Base-by-base conservation (phyloP, 306 rosid genomes). In the Ormosia semicastrata region DNA sequence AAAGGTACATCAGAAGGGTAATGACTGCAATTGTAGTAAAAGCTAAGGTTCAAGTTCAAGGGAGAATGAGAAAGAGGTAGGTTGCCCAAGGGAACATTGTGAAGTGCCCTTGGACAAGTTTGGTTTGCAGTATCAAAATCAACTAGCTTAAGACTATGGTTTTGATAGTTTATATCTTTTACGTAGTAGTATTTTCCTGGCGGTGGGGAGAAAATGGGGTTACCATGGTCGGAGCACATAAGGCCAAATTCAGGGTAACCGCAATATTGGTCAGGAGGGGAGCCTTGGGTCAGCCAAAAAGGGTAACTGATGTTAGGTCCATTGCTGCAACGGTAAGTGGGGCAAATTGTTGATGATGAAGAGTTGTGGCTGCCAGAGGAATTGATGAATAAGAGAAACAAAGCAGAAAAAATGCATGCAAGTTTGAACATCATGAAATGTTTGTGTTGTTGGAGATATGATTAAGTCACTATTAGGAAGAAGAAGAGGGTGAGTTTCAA, bases 71-170 rank as follows among this genome's bases (percentile, higher is more conserved):
- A 67, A 43, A 86, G 79, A 0, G 87, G 89, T 3, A 80, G 74
- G 37, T 41, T 83, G 0, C 65, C 81, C 2, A 83, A 0, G 29
- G 89, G 84, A 58, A 86, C 47, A 0, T 5, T 8, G 66, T 83
- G 89, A 32, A 59, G 43, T 71, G 87, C 83, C 66, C 85, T 83
- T 2, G 89, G 89, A 83, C 89, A 86, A 1, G 77, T 49, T 18
- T 59, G 7, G 81, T 80, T 78, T 34, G 3, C 52, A 7, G 79
- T 81, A 18, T 86, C 89, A 11, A 0, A 1, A 65, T 86, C 89
- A 43, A 80, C 4, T 2, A 86, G 89, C 24, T 66, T 63, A 33
- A 86, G 14, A 6, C 65, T 86, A 4, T 39, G 75, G 60, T 14
- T 56, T 4, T 13, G 50, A 29, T 56, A 65, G 64, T 86, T 33